Conservation (phyloP, 768 basidiomycete genomes). For the Leccinum barrowsii region DNA sequence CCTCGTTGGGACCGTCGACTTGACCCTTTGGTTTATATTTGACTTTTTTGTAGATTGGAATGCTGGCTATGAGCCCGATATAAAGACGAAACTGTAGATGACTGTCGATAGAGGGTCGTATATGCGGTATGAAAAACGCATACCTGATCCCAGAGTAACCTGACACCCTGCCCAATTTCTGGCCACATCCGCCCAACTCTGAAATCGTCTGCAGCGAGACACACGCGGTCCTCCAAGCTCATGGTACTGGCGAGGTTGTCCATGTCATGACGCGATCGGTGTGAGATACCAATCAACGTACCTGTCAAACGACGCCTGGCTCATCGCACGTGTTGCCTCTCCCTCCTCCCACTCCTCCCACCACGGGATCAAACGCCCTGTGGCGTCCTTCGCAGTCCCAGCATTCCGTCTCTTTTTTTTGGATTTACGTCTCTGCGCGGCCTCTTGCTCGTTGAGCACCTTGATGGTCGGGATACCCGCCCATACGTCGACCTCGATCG, state of each 20-base stretch:
- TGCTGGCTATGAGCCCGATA: constrained; percentile 28
- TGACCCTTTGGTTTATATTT: constrained; percentile 16
- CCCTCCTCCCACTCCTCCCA: constrained; percentile 33
- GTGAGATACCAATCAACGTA: constrained; percentile 8
- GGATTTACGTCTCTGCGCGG: constrained; percentile 12
- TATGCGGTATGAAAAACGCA: no score
- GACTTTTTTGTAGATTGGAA: constrained; percentile 31
- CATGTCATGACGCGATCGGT: not conserved
- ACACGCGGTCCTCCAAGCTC: no score
- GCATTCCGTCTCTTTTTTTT: constrained; percentile 15
- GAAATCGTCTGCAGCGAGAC: no score
- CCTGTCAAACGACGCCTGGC: constrained; percentile 25
- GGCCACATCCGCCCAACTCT: no score
- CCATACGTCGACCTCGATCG: constrained; percentile 27
- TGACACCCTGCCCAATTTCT: no score
- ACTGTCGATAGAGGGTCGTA: not conserved
- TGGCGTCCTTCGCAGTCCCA: constrained; percentile 9
- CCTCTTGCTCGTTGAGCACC: constrained; percentile 24
- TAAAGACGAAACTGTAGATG: constrained; percentile 30
- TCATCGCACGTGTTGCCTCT: constrained; percentile 20
- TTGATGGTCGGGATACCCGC: constrained; percentile 24
- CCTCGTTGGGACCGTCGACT: constrained; percentile 30
- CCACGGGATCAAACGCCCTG: constrained; percentile 26
- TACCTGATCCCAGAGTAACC: no score
- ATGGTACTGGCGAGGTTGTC: not conserved